phyloP scores from a whole-genome alignment of 352 stramenopile species.

The Phytophthora fragariae region DNA sequence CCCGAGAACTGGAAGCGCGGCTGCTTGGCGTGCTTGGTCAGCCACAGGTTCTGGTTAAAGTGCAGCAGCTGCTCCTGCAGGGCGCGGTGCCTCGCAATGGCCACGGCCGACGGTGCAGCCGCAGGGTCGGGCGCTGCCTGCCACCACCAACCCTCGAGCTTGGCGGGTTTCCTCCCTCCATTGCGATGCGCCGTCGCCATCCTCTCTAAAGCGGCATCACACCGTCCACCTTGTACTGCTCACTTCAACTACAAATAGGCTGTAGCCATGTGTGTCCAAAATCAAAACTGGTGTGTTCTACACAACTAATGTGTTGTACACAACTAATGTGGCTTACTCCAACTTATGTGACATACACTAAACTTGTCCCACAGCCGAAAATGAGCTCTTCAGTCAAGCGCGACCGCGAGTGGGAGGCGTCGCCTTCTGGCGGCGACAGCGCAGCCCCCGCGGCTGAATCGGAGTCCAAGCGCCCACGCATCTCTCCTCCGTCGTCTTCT shows the following conservation, averaged over 20 bases:
- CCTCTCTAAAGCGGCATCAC: neutral
- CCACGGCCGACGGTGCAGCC: conserved; percentile 9
- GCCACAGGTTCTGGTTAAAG: conserved; percentile 74
- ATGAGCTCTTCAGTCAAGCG: conserved; percentile 37
- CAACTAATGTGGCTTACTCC: too few relatives aligned
- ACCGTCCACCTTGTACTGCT: neutral
- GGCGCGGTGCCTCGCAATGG: conserved; percentile 38
- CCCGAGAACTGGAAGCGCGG: conserved; percentile 71
- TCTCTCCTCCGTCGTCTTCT: conserved; percentile 15
- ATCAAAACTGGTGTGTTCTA: too few relatives aligned
- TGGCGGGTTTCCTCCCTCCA: conserved; percentile 6
- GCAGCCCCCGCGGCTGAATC: conserved; percentile 1
- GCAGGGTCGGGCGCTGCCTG: conserved; percentile 34
- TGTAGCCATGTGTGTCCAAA: conserved; percentile 18
- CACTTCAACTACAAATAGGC: conserved; percentile 15
- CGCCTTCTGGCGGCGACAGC: conserved; percentile 20
- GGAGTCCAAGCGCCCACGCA: conserved; percentile 30
- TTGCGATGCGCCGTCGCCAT: conserved; percentile 5
- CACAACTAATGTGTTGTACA: too few relatives aligned
- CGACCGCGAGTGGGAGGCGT: conserved; percentile 30
- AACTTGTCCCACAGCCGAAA: conserved; percentile 2
- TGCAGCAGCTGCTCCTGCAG: conserved; percentile 62
- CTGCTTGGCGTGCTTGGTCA: conserved; percentile 72
- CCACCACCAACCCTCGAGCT: conserved; percentile 41
- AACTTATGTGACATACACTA: neutral